These are phyloP conservation scores for Poteriospumella lacustris DNA, from an alignment of 108 stramenopile genomes.

Conservation along the genomic window DNA sequence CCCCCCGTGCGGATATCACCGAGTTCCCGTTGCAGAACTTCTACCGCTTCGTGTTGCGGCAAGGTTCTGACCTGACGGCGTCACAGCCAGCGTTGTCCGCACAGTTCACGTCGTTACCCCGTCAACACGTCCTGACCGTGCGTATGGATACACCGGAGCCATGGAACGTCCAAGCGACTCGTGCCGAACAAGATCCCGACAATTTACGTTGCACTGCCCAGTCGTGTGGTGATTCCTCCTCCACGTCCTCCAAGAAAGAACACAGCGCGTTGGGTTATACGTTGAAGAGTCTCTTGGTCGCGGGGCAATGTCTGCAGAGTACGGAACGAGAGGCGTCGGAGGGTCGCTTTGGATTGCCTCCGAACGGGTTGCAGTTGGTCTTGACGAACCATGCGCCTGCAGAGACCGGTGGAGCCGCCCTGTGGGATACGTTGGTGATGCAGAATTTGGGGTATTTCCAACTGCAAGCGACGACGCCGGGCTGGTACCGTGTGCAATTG, in stretches of 20 bases:
- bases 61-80: too few relatives aligned
- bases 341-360: constrained; percentile 58
- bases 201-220: constrained; percentile 72
- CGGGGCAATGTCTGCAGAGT: constrained; percentile 86
- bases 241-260: background rate
- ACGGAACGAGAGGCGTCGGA: background rate
- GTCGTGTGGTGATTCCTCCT: constrained; percentile 6
- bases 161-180: constrained; percentile 85
- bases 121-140: constrained; percentile 78
- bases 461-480: constrained; percentile 76
- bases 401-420: constrained; percentile 5
- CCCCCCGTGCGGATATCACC: constrained; percentile 58
- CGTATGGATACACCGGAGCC: constrained; percentile 88
- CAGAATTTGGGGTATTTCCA: constrained; percentile 97
- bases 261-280: constrained; percentile 70
- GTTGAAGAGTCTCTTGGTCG: constrained; percentile 74
- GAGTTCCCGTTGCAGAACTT: constrained; percentile 78
- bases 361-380: constrained; percentile 86
- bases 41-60: constrained; percentile 92
- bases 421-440: constrained; percentile 93
- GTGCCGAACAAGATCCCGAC: constrained; percentile 82
- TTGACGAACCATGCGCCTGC: constrained; percentile 36
- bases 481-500: constrained; percentile 75
- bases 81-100: constrained; percentile 56
- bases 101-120: constrained; percentile 71